Conservation (phyloP, 352 stramenopile species). For the Phytophthora pistaciae region DNA sequence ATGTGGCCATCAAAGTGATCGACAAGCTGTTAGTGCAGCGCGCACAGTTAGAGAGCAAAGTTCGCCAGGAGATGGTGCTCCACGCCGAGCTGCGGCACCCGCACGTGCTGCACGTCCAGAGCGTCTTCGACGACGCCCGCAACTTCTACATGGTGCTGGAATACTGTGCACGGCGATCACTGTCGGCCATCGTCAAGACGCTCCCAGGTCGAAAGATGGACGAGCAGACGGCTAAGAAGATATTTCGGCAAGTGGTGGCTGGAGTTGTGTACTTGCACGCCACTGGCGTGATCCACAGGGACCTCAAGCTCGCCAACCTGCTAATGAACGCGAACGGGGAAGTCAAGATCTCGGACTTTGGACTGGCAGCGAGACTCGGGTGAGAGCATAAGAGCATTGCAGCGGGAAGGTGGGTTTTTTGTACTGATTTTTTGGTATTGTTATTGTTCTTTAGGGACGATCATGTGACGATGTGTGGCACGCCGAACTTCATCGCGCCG, state of each 20-base stretch:
- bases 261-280: constrained; percentile 72
- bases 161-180: constrained; percentile 61
- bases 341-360: constrained; percentile 85
- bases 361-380: constrained; percentile 67
- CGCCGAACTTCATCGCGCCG: constrained; percentile 86
- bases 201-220: constrained; percentile 48
- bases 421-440: not conserved
- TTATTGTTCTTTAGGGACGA: constrained; percentile 41
- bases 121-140: constrained; percentile 78
- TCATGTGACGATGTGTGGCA: constrained; percentile 79
- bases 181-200: constrained; percentile 52
- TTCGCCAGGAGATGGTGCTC: constrained; percentile 78
- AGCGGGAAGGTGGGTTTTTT: not conserved
- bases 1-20: constrained; percentile 86
- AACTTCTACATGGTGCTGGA: constrained; percentile 86
- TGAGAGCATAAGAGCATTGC: constrained; percentile 13
- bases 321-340: constrained; percentile 57
- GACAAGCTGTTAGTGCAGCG: constrained; percentile 80
- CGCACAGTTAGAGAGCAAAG: constrained; percentile 63
- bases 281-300: constrained; percentile 72
- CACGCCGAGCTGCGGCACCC: constrained; percentile 67
- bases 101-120: constrained; percentile 62
- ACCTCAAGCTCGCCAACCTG: constrained; percentile 85
- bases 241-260: constrained; percentile 65
- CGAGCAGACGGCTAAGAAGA: constrained; percentile 49